Evolutionary conservation across 2,329 filamentous ascomycete species (phyloP).

Genomic region (Boeremia lycopersici): DNA sequence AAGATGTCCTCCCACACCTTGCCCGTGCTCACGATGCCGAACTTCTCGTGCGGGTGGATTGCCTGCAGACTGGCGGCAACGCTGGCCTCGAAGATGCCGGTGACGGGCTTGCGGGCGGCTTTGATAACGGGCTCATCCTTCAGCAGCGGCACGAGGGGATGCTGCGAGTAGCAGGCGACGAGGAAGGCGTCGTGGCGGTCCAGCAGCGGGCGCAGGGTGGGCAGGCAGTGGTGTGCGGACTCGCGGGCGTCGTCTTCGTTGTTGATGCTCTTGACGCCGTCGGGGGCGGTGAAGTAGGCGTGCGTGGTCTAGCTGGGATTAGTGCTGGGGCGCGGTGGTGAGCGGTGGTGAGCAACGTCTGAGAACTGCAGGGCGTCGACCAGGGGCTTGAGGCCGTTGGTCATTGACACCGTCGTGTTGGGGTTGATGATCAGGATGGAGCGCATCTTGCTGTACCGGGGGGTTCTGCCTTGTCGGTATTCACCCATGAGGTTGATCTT

Average conservation of each 20-base stretch:
- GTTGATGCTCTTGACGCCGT: conserved; percentile 77
- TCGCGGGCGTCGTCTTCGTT: conserved; percentile 69
- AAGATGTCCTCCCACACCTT: conserved; percentile 81
- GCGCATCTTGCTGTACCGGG: conserved; percentile 42
- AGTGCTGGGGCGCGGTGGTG: conserved; percentile 46
- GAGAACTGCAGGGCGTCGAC: conserved; percentile 53
- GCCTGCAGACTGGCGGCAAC: conserved; percentile 67
- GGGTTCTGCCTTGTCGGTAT: conserved; percentile 24
- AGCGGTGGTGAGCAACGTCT: conserved; percentile 47
- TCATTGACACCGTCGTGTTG: conserved; percentile 78
- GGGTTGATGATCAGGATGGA: conserved; percentile 77
- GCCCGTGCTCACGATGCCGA: conserved; percentile 90
- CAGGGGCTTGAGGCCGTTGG: conserved; percentile 64
- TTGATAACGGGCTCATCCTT: conserved; percentile 51
- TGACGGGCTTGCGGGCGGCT: conserved; percentile 60
- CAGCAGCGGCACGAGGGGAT: conserved; percentile 73
- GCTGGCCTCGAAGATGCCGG: conserved; percentile 88
- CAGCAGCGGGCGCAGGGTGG: conserved; percentile 56
- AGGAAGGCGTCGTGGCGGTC: conserved; percentile 74
- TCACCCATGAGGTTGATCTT: conserved; percentile 30
- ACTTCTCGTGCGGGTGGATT: conserved; percentile 59
- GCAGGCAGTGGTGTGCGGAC: conserved; percentile 68
- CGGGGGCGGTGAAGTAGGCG: conserved; percentile 69
- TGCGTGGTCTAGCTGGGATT: conserved; percentile 54
- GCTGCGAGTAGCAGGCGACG: conserved; percentile 86